Base-by-base conservation (phyloP, 176 grass and related monocot genomes). In the Aegilops longissima region DNA sequence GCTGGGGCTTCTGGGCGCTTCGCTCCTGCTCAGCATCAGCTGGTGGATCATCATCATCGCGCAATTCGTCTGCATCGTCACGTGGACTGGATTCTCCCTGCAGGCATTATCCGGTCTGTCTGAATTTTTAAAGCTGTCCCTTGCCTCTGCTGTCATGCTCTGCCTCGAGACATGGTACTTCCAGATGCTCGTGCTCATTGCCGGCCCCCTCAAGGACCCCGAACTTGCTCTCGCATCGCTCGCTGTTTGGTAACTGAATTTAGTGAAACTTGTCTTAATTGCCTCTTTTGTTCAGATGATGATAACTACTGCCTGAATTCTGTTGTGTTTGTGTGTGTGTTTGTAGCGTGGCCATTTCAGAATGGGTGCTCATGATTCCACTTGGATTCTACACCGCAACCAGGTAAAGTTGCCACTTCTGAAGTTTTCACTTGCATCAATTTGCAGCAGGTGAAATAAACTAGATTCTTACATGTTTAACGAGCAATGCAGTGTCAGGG, bases 361-460 rank as follows among this genome's bases (percentile, higher is more conserved):
- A 90, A 6, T 97, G 95, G 90, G 84, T 97, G 11, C 91, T 94
- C 45, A 97, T 97, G 92, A 87, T 97, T n/a, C 89, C 95, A 4
- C 88, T 92, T 34, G 95, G 95, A 3, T 94, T 97, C 82, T 94
- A 97, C 25, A 92, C 95, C 40, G 92, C 95, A 45, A 90, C 92
- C 6, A 97, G 95, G 95, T 94, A 81, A 59, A 16, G 4, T 3
- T 10, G 23, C 36, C n/a, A 72, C 9, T 23, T 39, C 35, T 71
- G 18, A 71, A 24, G 38, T 14, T 73, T 44, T 73, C 13, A 51
- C 0, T 44, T 24, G 70, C 12, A 14, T 51, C 34, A 38, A 8
- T 38, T 38, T 38, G 36, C 36, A 38, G 36, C 36, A 38, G 36
- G 36, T 38, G 6, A 38, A 38, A 38, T 38, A 38, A 38, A 38